Evolutionary conservation across 148 eudicot species (phyloP).

Genomic region (Diospyros kaki): DNA sequence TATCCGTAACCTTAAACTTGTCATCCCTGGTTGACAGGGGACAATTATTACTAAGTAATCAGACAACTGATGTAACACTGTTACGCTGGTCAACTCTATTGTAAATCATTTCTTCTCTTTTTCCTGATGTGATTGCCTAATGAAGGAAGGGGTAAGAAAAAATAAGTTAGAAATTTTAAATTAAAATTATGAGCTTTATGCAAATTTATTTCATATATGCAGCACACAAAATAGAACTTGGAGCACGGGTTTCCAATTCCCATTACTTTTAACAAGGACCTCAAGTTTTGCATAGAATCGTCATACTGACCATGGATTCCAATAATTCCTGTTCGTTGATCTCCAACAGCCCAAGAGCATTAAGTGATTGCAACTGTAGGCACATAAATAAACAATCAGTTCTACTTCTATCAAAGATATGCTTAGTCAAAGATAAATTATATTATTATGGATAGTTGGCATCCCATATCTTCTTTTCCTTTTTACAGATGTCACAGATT

Average conservation of each 20-base stretch:
- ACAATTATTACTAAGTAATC: too few relatives aligned
- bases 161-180: neutral
- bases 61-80: too few relatives aligned
- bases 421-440: neutral
- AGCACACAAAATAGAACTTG: neutral
- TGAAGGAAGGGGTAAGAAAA: too few relatives aligned
- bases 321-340: constrained; percentile 34
- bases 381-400: constrained; percentile 15
- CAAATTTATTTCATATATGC: neutral
- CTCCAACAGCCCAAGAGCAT: constrained; percentile 64
- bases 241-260: neutral
- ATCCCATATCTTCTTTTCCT: neutral
- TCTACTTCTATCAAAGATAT: neutral
- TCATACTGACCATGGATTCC: constrained; percentile 43
- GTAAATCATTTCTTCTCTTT: too few relatives aligned
- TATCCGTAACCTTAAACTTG: too few relatives aligned
- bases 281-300: neutral
- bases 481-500: neutral
- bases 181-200: neutral
- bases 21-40: too few relatives aligned
- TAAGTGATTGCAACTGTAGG: constrained; percentile 74
- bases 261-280: neutral
- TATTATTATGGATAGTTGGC: neutral
- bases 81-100: too few relatives aligned
- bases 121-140: too few relatives aligned